Conservation (phyloP, 768 basidiomycete species). For the Lentinula guzmanii region DNA sequence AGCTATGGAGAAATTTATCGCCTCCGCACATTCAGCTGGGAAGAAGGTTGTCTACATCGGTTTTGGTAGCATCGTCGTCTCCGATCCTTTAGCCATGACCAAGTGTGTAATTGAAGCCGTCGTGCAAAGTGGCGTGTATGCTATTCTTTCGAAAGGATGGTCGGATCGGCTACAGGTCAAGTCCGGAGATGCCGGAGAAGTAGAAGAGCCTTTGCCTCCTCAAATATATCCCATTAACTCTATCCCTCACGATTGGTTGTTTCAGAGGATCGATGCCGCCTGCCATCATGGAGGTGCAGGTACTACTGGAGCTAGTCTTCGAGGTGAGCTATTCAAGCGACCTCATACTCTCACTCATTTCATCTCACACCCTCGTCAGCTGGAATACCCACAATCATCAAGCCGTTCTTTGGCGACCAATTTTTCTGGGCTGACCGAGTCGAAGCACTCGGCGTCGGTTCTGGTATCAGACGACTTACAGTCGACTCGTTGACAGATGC, state of each 20-base stretch:
- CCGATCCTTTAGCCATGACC: conserved; percentile 91
- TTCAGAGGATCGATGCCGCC: conserved; percentile 89
- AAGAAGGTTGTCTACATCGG: conserved; percentile 98
- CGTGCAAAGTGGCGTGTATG: conserved; percentile 77
- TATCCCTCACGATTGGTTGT: conserved; percentile 95
- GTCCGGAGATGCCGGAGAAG: conserved; percentile 49
- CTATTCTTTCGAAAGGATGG: conserved; percentile 97
- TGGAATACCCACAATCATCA: conserved; percentile 92
- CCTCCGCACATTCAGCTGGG: conserved; percentile 60
- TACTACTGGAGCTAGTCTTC: conserved; percentile 89
- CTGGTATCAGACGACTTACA: conserved; percentile 82
- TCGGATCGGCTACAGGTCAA: conserved; percentile 82
- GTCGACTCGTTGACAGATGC: conserved; percentile 75
- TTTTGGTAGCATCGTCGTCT: conserved; percentile 95
- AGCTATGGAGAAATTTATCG: conserved; percentile 78
- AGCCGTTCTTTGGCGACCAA: conserved; percentile 97
- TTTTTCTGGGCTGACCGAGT: conserved; percentile 98
- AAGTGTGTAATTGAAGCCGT: conserved; percentile 87
- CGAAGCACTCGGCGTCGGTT: conserved; percentile 91
- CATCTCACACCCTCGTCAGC: conserved; percentile 32
- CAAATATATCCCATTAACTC: conserved; percentile 83
- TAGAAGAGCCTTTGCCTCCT: conserved; percentile 65
- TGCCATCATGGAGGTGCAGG: conserved; percentile 98
- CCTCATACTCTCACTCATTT: background rate
- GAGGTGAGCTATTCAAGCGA: conserved; percentile 47